Base-by-base conservation (phyloP, 192 early-diverging fungal genomes). In the Linnemannia exigua region DNA sequence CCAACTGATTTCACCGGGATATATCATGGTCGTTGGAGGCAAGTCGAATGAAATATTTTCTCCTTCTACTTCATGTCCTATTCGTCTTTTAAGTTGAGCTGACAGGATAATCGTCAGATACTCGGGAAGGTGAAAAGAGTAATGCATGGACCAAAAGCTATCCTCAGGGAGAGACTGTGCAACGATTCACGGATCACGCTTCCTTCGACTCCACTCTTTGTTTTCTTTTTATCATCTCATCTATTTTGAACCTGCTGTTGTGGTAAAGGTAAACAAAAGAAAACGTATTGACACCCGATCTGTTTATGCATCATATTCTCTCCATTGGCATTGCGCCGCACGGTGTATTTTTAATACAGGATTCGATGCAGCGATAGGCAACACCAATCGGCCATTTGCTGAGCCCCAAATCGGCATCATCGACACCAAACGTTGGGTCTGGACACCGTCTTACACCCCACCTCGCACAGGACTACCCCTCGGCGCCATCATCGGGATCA, bases 11-110 rank as follows among this genome's bases (percentile, higher is more conserved):
- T 52, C 77, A 31, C 9, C 44, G 16, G 72, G 76, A 36, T 74
- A 86, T 35, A 46, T 86, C 19, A 86, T 86, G 46, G 33, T 86
- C 19, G 67, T 80, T 66, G 84, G 77, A 79, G 77, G 78, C 80
- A 80, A 28, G 67, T 75, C 0, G 16, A 22, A n/a, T n/a, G n/a
- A n/a, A n/a, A n/a, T n/a, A n/a, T 22, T n/a, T 54, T 81, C 41
- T 70, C 22, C 22, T 70, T 77, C 2, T 38, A 17, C 44, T n/a
- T 41, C 35, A 50, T 61, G 9, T 74, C 7, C 19, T 70, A 46
- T 20, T 36, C 28, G 28, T 36, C 22, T 50, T 46, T n/a, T 33
- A 46, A 19, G 19, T 8, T 22, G 17, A 48, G 69, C 3, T 33
- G 20, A 48, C n/a, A 25, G 46, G 37, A 47, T 52, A 19, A 44